phyloP scores from a whole-genome alignment of 1,284 basidiomycete genomes.

The Malassezia caprae region DNA sequence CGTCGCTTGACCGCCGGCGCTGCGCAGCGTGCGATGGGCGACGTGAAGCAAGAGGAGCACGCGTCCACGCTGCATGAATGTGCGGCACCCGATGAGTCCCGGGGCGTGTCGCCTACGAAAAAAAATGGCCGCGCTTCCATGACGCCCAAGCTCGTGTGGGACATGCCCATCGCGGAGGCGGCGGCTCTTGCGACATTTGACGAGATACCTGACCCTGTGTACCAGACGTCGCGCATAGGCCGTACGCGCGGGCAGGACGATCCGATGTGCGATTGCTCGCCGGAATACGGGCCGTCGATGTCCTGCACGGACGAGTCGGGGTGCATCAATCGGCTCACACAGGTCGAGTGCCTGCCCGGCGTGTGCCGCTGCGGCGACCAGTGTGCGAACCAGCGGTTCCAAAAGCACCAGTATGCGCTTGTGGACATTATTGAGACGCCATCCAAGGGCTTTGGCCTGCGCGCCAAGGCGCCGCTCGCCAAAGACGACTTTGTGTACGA shows the following conservation, averaged over 20 bases:
- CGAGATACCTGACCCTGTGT: constrained; percentile 67
- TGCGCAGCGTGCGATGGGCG: background rate
- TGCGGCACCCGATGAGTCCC: background rate
- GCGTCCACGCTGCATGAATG: background rate
- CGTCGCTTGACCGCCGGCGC: background rate
- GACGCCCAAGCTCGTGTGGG: constrained; percentile 25
- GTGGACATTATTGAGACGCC: constrained; percentile 88
- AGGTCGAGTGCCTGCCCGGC: constrained; percentile 80
- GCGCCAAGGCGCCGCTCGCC: constrained; percentile 62
- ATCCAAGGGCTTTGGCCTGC: constrained; percentile 86
- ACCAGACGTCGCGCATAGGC: constrained; percentile 78
- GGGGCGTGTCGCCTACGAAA: background rate
- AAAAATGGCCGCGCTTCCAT: background rate
- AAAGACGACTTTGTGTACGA: constrained; percentile 89
- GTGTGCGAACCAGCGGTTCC: constrained; percentile 83
- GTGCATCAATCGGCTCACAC: constrained; percentile 94
- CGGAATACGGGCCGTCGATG: background rate
- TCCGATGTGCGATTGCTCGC: constrained; percentile 11
- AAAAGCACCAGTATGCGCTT: constrained; percentile 69
- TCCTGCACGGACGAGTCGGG: constrained; percentile 82
- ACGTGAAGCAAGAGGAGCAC: background rate
- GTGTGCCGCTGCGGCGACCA: constrained; percentile 73
- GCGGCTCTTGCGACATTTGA: constrained; percentile 63
- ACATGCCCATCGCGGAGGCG: constrained; percentile 30
- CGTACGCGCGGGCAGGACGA: constrained; percentile 76